Evolutionary conservation across 1,284 basidiomycete species (phyloP), one percentile per base, ranked within the genome.

Genomic region (Puccinia hordei): DNA sequence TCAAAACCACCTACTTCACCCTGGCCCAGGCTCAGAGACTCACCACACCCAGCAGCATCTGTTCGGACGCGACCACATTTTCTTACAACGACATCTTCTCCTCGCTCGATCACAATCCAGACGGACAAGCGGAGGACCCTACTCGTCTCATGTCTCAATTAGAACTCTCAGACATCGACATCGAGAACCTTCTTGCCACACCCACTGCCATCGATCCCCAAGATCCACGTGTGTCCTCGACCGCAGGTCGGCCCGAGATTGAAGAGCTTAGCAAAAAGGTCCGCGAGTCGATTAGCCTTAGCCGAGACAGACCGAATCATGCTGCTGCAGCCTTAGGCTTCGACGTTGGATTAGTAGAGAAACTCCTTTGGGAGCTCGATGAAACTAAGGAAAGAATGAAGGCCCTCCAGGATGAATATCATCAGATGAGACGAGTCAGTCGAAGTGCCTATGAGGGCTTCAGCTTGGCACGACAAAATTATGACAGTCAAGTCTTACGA

Each of bases 361-460:
- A 90, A 17, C 89, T 95, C 24, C 84, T 95, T 46, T 86, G 86
- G 53, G 89, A 91, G 80, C 87, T 96, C 80, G 91, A 93, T 81
- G 88, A 90, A 53, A 89, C 90, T 57, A 89, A 89, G 83, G 88
- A 89, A 38, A 90, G 91, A 81, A 90, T 90, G 82, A 83, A 86
- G 63, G 89, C 90, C 72, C 87, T 98, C 82, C 93, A 92, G 84
- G 88, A 87, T 81, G 92, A 90, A 85, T 90, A 96, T 83, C 93
- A 94, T 85, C 91, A 92, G 38, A 91, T 94, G 84, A 94, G 93
- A 33, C 19, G 74, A 53, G 90, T 91, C 65, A 96, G 93, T 85
- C 92, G 93, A 84, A 92, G 94, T 83, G 95, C 93, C 83, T 92
- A 95, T 81, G 92, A 95, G 82, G 95, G 96, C 19, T 88, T 98